Evolutionary conservation across 106 monocot genomes (phyloP).

Genomic region (Hemerocallis citrina): DNA sequence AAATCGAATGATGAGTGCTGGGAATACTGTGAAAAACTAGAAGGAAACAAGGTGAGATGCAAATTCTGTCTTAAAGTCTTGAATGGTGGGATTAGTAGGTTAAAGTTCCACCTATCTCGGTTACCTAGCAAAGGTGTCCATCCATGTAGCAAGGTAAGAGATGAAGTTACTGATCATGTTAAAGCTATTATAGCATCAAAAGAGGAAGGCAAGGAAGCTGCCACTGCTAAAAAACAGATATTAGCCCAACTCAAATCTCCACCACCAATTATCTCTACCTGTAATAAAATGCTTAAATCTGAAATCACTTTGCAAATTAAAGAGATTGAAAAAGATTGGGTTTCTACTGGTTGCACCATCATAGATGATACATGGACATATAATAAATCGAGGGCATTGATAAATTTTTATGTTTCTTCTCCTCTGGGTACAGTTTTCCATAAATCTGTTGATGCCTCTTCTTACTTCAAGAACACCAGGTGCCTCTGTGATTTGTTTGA

Average conservation of each 20-base stretch:
- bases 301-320: constrained; percentile 44
- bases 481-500: constrained; percentile 63
- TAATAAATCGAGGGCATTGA: constrained; percentile 52
- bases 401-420: constrained; percentile 66
- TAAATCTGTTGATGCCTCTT: constrained; percentile 64
- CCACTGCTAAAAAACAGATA: constrained; percentile 30
- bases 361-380: constrained; percentile 76
- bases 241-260: constrained; percentile 21
- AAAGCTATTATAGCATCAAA: constrained; percentile 55
- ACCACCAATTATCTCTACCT: background rate
- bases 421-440: constrained; percentile 73
- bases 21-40: constrained; percentile 84
- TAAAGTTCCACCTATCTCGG: constrained; percentile 73
- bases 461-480: constrained; percentile 46
- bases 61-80: constrained; percentile 73
- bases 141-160: constrained; percentile 64
- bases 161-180: constrained; percentile 59
- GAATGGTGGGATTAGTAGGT: constrained; percentile 85
- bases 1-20: constrained; percentile 77
- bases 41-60: constrained; percentile 82
- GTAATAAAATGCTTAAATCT: constrained; percentile 18
- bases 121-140: constrained; percentile 74
- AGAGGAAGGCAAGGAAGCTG: constrained; percentile 52
- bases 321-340: constrained; percentile 76
- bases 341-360: constrained; percentile 59